phyloP scores from a whole-genome alignment of 495 filamentous ascomycete species.

The Podospora conica region DNA sequence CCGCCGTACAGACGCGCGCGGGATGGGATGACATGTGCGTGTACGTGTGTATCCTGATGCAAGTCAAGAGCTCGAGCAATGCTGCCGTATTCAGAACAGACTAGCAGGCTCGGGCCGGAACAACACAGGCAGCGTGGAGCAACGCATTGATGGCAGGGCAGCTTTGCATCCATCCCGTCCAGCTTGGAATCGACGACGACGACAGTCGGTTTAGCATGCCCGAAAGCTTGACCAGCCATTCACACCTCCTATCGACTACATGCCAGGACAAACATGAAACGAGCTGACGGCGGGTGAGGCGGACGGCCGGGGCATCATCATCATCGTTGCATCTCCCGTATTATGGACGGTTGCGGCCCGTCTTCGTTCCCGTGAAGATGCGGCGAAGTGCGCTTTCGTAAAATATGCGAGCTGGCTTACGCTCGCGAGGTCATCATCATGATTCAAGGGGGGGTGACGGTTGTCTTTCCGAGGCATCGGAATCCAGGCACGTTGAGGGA shows the following conservation, averaged over 20 bases:
- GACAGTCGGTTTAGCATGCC: not conserved
- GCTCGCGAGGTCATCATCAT: not conserved
- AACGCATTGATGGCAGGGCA: not conserved
- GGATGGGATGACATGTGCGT: not conserved
- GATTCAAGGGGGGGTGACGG: not conserved
- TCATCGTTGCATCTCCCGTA: not conserved
- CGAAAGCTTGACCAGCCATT: not conserved
- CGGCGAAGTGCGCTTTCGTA: not conserved
- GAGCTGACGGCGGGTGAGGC: not conserved
- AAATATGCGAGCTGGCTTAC: no score
- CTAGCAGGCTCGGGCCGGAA: no score
- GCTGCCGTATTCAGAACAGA: no score
- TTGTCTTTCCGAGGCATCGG: not conserved
- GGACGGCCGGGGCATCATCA: not conserved
- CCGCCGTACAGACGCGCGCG: not conserved
- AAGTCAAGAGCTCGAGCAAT: no score
- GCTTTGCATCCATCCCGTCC: not conserved
- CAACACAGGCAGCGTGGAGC: no score
- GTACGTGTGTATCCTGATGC: not conserved
- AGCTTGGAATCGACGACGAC: not conserved
- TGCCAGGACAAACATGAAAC: not conserved
- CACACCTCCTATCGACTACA: no score
- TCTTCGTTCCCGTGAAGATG: not conserved
- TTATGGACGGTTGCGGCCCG: not conserved
- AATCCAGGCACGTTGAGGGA: not conserved